Conservation (phyloP, 192 early-diverging fungal species). For the Obelidium mucronatum region DNA sequence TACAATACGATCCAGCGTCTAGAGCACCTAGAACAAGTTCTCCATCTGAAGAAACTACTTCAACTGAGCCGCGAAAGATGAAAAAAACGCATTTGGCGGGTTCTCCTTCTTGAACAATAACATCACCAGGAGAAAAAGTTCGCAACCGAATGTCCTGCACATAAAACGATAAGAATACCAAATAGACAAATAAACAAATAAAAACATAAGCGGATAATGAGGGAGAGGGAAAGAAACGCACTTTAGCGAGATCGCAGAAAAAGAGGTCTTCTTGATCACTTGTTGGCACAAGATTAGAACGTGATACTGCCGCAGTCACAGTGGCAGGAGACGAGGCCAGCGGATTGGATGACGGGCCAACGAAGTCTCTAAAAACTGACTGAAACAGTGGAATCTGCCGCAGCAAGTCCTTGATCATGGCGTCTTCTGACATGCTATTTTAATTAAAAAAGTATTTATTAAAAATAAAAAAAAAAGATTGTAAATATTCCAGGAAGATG, state of each 20-base stretch:
- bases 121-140: constrained; percentile 59
- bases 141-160: constrained; percentile 48
- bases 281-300: not conserved
- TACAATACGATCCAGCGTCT: constrained; percentile 53
- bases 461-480: no score
- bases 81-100: constrained; percentile 76
- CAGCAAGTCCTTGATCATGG: constrained; percentile 4
- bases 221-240: not conserved
- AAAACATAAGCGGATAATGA: no score
- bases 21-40: constrained; percentile 59
- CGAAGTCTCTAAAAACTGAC: not conserved
- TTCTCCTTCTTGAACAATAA: constrained; percentile 70
- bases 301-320: not conserved
- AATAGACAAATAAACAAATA: no score
- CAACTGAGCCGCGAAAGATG: constrained; percentile 70
- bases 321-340: not conserved
- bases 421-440: constrained; percentile 19
- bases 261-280: constrained; percentile 7
- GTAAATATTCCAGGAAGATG: no score
- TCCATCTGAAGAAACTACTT: constrained; percentile 63
- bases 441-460: no score
- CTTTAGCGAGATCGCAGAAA: constrained; percentile 13
- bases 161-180: no score
- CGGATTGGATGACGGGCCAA: not conserved
- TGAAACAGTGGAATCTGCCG: constrained; percentile 14